These are phyloP conservation scores for Arxiozyma slooffiae DNA, from an alignment of 1,139 yeast genomes.

Conservation along the genomic window DNA sequence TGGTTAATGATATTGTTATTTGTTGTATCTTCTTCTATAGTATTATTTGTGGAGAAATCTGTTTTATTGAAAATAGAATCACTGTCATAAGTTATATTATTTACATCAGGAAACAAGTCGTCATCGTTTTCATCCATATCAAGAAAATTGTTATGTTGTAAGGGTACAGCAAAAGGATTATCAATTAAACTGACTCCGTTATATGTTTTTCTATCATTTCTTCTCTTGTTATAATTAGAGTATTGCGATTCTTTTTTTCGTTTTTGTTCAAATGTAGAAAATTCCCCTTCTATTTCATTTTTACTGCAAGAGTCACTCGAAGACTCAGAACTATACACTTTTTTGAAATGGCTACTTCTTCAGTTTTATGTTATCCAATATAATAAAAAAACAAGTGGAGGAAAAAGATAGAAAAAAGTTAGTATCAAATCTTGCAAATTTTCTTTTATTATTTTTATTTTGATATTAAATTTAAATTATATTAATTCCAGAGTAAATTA, in stretches of 20 bases:
- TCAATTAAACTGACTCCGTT: background rate
- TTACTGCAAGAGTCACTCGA: background rate
- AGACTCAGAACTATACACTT: background rate
- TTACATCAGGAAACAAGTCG: constrained; percentile 1
- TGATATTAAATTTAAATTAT: no score
- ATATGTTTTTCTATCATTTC: constrained; percentile 8
- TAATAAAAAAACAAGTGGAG: no score
- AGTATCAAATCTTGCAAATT: background rate
- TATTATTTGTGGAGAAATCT: constrained; percentile 4
- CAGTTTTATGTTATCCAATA: no score
- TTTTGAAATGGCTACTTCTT: background rate
- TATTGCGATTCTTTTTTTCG: constrained; percentile 2
- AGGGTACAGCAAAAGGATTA: constrained; percentile 15
- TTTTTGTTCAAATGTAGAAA: background rate
- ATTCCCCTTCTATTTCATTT: background rate
- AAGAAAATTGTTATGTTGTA: constrained; percentile 17
- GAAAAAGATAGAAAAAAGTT: background rate
- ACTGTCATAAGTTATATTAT: background rate
- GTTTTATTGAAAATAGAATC: constrained; percentile 1
- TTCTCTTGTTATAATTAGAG: background rate
- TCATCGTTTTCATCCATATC: constrained; percentile 16
- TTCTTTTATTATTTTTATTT: background rate
- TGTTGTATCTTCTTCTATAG: constrained; percentile 8
- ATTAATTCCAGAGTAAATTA: background rate
- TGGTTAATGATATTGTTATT: background rate